A percentile compares a stretch with the other conserved stretches of the same genome.
Conservation (phyloP, 768 basidiomycete genomes). For the Boletus rubescentipes region DNA sequence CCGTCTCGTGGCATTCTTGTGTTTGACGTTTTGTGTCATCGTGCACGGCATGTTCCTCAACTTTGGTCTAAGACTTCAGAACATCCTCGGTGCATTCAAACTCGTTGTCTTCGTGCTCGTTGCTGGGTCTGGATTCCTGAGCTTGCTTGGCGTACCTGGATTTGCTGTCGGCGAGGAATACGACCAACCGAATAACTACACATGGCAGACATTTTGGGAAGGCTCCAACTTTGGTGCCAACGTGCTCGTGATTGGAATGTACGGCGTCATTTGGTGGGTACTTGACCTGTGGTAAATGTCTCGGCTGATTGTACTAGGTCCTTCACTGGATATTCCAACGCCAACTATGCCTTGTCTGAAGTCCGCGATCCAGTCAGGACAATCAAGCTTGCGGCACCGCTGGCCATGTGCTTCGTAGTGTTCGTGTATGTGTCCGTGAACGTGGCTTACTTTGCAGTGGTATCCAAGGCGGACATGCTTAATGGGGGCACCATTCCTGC, state of each 20-base stretch:
- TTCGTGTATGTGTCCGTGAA: constrained; percentile 64
- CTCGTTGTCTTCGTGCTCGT: constrained; percentile 54
- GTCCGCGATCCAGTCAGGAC: constrained; percentile 67
- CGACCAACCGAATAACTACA: constrained; percentile 54
- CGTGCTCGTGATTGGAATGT: constrained; percentile 62
- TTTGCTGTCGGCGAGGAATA: constrained; percentile 51
- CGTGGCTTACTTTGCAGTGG: constrained; percentile 72
- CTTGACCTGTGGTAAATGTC: background rate
- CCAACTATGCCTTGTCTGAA: constrained; percentile 74
- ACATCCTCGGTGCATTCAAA: constrained; percentile 61
- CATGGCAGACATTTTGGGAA: constrained; percentile 63
- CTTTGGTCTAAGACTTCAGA: constrained; percentile 62
- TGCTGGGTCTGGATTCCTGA: constrained; percentile 52
- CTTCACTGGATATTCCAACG: constrained; percentile 70
- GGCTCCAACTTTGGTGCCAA: constrained; percentile 56
- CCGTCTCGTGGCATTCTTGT: constrained; percentile 53
- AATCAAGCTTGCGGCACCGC: constrained; percentile 66
- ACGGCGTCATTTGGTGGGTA: constrained; percentile 67
- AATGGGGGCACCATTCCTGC: constrained; percentile 67
- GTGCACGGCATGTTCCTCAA: constrained; percentile 55
- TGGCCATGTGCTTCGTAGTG: constrained; percentile 61
- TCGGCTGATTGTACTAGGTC: constrained; percentile 44
- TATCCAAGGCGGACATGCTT: constrained; percentile 67
- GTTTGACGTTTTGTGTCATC: constrained; percentile 54
- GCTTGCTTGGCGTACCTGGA: constrained; percentile 47